Evolutionary conservation across 352 stramenopile species (phyloP).

Genomic region (Globisporangium parvum): DNA sequence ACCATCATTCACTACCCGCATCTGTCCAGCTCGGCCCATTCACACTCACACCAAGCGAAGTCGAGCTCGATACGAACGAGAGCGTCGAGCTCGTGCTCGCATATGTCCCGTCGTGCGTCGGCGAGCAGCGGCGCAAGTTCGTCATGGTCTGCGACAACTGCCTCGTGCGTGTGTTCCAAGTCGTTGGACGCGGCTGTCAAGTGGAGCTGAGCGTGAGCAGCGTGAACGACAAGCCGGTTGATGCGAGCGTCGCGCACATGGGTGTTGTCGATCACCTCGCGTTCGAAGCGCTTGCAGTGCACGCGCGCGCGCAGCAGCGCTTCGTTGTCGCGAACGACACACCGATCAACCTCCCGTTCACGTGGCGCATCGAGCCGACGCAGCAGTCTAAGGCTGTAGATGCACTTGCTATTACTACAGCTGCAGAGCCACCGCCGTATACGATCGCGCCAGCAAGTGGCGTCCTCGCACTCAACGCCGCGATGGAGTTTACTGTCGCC

Average conservation of each 20-base stretch:
- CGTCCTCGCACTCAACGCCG: conserved; percentile 31
- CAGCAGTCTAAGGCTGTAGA: not conserved
- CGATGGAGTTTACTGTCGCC: conserved; percentile 34
- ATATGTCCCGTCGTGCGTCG: conserved; percentile 50
- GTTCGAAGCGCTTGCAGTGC: conserved; percentile 41
- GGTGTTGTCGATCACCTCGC: conserved; percentile 36
- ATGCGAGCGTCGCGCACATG: conserved; percentile 38
- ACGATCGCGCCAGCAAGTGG: conserved; percentile 30
- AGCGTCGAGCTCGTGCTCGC: conserved; percentile 38
- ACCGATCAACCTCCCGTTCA: conserved; percentile 50
- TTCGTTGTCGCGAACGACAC: conserved; percentile 62
- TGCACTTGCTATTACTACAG: not conserved
- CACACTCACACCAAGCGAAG: conserved; percentile 37
- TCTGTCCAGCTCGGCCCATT: conserved; percentile 38
- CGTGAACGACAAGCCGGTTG: conserved; percentile 42
- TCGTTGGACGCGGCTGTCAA: conserved; percentile 60
- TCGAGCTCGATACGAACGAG: conserved; percentile 43
- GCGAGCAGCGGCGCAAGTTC: conserved; percentile 55
- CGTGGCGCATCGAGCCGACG: conserved; percentile 36
- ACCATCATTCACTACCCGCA: too few species aligned
- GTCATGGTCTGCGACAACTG: conserved; percentile 84
- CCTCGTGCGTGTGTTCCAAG: conserved; percentile 63
- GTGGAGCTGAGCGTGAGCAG: conserved; percentile 45
- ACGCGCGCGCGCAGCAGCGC: conserved; percentile 23
- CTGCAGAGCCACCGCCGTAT: conserved; percentile 21